Evolutionary conservation across 805 yeast genomes (phyloP), one percentile per base, ranked within the genome.

Genomic region (Nakazawaea molendinolei): DNA sequence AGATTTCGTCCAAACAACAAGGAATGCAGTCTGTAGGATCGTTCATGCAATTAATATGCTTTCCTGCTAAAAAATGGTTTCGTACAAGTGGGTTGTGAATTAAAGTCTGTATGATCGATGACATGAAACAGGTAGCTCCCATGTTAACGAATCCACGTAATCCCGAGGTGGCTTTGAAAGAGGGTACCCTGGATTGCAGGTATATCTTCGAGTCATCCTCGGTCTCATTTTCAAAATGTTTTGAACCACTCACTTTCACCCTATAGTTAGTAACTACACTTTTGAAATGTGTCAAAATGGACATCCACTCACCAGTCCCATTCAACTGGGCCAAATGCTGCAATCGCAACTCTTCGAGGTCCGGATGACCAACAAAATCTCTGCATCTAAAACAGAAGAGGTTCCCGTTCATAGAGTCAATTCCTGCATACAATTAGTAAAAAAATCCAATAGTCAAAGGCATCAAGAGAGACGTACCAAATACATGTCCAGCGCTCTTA

Each of bases 81-180:
- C 90, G 72, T 28, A 92, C 71, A 40, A 86, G 67, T 5, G 98
- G 97, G 52, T 92, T 92, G 56, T 92, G 98, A 28, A 92, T 65
- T 34, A 90, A 60, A 0, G 94, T 76, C 61, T 92, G 99, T 27
- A 92, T 59, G n/a, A 89, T 76, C 24, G 90, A 82, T 47, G 95
- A 84, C 86, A 92, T 90, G 61, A 86, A 92, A 62, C 99, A 92
- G 0, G 98, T 92, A 0, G 98, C 84, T 0, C 99, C 99, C 79
- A 90, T 76, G 55, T 90, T 90, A 34, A 86, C 79, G 47, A 92
- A 74, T 3, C 98, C 98, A 35, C 83, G 71, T 15, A 92, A 62
- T 0, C 97, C 97, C n/a, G 78, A 71, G 5, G 75, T 65, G 1
- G 89, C 81, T 35, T 69, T 70, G 47, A 51, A 58, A 15, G 63